These are phyloP conservation scores for Mycena alexandri DNA, from an alignment of 768 basidiomycete genomes.

Conservation along the genomic window DNA sequence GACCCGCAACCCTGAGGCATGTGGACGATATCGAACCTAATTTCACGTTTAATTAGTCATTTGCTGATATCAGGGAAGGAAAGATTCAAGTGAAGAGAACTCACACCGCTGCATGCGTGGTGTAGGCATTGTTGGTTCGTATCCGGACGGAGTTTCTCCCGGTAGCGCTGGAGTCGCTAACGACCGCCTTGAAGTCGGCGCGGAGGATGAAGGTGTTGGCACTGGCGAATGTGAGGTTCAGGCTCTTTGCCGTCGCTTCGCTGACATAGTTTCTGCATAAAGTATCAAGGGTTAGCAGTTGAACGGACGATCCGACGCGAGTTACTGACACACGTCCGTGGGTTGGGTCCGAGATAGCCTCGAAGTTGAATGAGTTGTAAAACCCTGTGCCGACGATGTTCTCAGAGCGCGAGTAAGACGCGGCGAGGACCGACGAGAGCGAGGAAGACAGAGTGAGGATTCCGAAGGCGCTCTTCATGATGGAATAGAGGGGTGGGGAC, in stretches of 20 bases:
- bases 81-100: conserved; percentile 33
- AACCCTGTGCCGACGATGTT: conserved; percentile 62
- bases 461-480: conserved; percentile 18
- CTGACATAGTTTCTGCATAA: conserved; percentile 55
- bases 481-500: background rate
- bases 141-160: conserved; percentile 70
- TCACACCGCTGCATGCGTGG: conserved; percentile 66
- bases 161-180: conserved; percentile 56
- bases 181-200: conserved; percentile 60
- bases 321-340: conserved; percentile 68
- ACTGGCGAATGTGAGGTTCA: conserved; percentile 67
- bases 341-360: conserved; percentile 67
- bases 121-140: conserved; percentile 62
- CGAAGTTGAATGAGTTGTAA: conserved; percentile 61
- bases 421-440: conserved; percentile 44
- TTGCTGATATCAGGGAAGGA: conserved; percentile 5
- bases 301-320: background rate
- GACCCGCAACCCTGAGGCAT: conserved; percentile 70
- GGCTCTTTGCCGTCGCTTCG: conserved; percentile 52
- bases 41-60: conserved; percentile 46
- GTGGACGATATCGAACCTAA: conserved; percentile 56
- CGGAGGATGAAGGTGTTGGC: conserved; percentile 65
- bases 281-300: background rate
- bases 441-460: conserved; percentile 11
- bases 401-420: conserved; percentile 58